Base-by-base conservation (phyloP, 2,329 filamentous ascomycete genomes). In the Diaporthe nobilis region DNA sequence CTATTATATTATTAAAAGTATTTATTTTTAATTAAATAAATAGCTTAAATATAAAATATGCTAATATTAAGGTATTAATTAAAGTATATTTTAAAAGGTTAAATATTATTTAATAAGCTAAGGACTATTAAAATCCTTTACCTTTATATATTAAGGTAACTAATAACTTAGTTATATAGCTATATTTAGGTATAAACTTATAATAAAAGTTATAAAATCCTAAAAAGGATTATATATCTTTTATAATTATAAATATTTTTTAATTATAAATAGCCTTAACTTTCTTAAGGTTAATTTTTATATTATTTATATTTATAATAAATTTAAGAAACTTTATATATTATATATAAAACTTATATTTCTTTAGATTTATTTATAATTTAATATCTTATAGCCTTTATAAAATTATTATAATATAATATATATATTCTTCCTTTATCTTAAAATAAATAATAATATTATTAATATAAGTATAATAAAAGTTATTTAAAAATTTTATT, bases 361-460 rank as follows among this genome's bases (percentile, higher is more conserved):
- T 63, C 7, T 63, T 17, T 63, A 63, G 7, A 28, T 47, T 17
- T 5, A 20, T 1, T 25, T 61, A 47, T 25, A 47, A 15, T 13
- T 42, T 25, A 25, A 31, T 25, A 5, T 44, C 20, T 2, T 25
- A 25, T 28, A 63, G 6, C 13, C 20, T 51, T 12, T 49, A 22
- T 34, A 49, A 34, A 8, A 49, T 15, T 12, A 0, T 37, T 34
- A 6, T 67, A 42, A 67, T 49, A 49, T 49, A 65, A 8, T 31
- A 28, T 28, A 65, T 47, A 47, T 68, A 53, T 4, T 51, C 37
- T 22, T 31, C 5, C 4, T 67, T 34, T 31, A 49, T 34, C 2
- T 67, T 67, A 49, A n/a, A 67, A 4, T 49, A 67, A n/a, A 67
- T 67, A 67, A 67, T 67, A 67, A 67, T 67, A 34, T 31, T 31